Conservation (phyloP, 805 yeast species). For the Candida coquimbonensis region DNA sequence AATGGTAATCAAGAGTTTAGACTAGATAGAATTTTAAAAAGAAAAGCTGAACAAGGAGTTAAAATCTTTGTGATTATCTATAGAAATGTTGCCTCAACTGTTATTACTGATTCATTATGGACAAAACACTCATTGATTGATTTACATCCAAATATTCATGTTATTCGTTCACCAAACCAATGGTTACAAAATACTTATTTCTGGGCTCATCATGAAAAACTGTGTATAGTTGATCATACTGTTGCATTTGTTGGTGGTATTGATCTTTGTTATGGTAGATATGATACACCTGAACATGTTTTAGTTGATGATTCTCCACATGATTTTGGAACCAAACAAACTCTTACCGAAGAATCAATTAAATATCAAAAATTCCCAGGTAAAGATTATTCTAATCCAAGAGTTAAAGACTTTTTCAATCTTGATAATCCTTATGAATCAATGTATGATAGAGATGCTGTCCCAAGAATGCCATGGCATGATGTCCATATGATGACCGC, state of each 20-base stretch:
- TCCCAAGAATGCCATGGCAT: conserved; percentile 99
- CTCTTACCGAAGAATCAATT: conserved; percentile 34
- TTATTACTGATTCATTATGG: conserved; percentile 89
- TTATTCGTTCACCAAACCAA: conserved; percentile 93
- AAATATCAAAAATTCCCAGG: conserved; percentile 77
- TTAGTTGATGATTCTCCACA: conserved; percentile 61
- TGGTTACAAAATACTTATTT: conserved; percentile 86
- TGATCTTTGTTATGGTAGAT: conserved; percentile 92
- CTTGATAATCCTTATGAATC: conserved; percentile 84
- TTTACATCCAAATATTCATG: conserved; percentile 79
- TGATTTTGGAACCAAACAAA: conserved; percentile 26
- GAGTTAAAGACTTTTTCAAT: conserved; percentile 78
- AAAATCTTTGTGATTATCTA: conserved; percentile 88
- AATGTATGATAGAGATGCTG: conserved; percentile 73
- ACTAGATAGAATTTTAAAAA: conserved; percentile 76
- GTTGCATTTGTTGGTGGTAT: conserved; percentile 92
- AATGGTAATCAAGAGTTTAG: conserved; percentile 94
- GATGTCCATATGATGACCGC: conserved; percentile 94
- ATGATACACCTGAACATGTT: conserved; percentile 94
- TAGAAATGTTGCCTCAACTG: conserved; percentile 89
- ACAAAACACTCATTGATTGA: conserved; percentile 89
- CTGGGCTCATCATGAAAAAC: conserved; percentile 99
- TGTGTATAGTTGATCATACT: conserved; percentile 79
- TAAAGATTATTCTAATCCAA: conserved; percentile 93
- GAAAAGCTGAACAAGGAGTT: conserved; percentile 92